phyloP scores from a whole-genome alignment of 352 stramenopile species.

The Plasmopara halstedii region DNA sequence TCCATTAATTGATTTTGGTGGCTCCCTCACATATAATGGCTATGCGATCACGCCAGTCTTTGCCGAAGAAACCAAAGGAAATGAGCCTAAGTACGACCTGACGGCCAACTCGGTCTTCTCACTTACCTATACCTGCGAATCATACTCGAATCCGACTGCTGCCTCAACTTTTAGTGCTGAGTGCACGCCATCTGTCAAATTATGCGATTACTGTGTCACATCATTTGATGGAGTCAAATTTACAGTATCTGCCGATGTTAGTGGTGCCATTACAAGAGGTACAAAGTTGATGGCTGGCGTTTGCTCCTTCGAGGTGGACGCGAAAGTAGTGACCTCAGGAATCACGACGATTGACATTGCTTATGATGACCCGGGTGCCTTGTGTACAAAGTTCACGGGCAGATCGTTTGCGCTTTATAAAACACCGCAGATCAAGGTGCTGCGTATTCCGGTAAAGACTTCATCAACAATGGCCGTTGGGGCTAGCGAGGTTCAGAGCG shows the following conservation, averaged over 20 bases:
- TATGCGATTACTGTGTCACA: slow-evolving; percentile 56
- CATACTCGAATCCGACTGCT: slow-evolving; percentile 69
- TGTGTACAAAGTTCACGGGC: slow-evolving; percentile 31
- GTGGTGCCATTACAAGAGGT: slow-evolving; percentile 6
- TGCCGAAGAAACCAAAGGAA: slow-evolving; percentile 34
- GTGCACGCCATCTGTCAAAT: slow-evolving; percentile 31
- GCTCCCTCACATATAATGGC: slow-evolving; percentile 27
- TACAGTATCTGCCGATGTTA: slow-evolving; percentile 17
- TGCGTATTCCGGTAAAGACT: slow-evolving; percentile 33
- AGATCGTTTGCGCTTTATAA: slow-evolving; percentile 37
- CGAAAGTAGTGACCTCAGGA: slow-evolving; percentile 6
- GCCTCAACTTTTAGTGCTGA: slow-evolving; percentile 42
- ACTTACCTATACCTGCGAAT: slow-evolving; percentile 64
- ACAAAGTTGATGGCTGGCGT: slow-evolving; percentile 37
- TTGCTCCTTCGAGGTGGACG: slow-evolving; percentile 46
- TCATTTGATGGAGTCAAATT: slow-evolving; percentile 53
- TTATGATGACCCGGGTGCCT: slow-evolving; percentile 14
- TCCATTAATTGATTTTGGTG: slow-evolving; percentile 45
- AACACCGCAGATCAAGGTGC: slow-evolving; percentile 29
- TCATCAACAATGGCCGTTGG: slow-evolving; percentile 5
- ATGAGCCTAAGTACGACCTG: slow-evolving; percentile 37
- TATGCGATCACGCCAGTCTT: slow-evolving; percentile 9
- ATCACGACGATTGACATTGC: slow-evolving; percentile 13
- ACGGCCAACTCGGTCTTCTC: slow-evolving; percentile 25
- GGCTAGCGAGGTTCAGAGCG: slow-evolving; percentile 13